These are phyloP conservation scores for Lentinula lateritia DNA, from an alignment of 768 basidiomycete species.

Conservation along the genomic window DNA sequence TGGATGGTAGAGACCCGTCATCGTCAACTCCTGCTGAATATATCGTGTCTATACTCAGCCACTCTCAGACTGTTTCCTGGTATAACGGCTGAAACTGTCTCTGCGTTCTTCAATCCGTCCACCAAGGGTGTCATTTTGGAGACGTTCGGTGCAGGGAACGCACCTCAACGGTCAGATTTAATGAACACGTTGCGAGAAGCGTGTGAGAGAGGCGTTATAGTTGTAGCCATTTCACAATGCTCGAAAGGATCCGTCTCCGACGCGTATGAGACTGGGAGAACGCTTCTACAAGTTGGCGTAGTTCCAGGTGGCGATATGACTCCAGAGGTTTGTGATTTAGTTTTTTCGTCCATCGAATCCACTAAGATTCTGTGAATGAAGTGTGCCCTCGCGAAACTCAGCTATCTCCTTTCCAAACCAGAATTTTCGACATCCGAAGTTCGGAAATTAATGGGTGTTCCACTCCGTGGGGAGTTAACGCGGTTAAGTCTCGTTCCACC, in stretches of 20 bases:
- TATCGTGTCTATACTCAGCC: conserved; percentile 33
- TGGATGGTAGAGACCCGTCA: background rate
- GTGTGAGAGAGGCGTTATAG: conserved; percentile 75
- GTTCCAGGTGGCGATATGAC: conserved; percentile 92
- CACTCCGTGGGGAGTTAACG: conserved; percentile 88
- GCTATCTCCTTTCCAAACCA: conserved; percentile 84
- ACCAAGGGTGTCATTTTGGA: conserved; percentile 82
- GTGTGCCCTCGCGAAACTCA: conserved; percentile 88
- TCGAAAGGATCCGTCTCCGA: conserved; percentile 80
- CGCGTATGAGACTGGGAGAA: conserved; percentile 75
- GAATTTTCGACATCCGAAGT: conserved; percentile 67
- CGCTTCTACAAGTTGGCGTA: conserved; percentile 67
- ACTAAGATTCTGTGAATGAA: conserved; percentile 20
- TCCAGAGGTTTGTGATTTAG: conserved; percentile 58
- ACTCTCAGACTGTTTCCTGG: conserved; percentile 85
- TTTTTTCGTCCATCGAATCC: background rate
- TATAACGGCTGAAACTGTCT: conserved; percentile 68
- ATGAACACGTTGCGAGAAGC: conserved; percentile 75
- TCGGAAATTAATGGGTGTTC: conserved; percentile 66
- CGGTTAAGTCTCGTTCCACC: conserved; percentile 37
- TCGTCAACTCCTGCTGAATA: too few species aligned
- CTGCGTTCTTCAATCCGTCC: conserved; percentile 69
- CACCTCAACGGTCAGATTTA: conserved; percentile 75
- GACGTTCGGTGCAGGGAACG: conserved; percentile 91
- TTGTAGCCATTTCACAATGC: conserved; percentile 92